phyloP scores from a whole-genome alignment of 1,284 basidiomycete genomes.

The Sanghuangporus baumii region DNA sequence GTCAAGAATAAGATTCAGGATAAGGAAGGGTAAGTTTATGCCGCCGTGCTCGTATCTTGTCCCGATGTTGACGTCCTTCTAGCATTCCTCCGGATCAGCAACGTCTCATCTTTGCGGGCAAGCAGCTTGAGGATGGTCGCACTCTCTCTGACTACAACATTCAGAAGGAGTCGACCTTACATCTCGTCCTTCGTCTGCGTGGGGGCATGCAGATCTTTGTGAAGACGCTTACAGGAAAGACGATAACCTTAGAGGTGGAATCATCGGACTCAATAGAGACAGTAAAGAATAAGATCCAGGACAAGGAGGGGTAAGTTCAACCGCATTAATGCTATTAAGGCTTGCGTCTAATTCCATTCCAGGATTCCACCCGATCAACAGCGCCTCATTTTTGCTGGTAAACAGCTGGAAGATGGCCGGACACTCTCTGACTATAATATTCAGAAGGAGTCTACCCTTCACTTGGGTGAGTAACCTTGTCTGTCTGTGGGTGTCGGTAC shows the following conservation, averaged over 20 bases:
- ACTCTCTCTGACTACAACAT: constrained; percentile 65
- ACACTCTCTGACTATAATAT: constrained; percentile 92
- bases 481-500: constrained; percentile 30
- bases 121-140: constrained; percentile 66
- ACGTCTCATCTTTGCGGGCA: constrained; percentile 72
- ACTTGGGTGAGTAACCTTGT: constrained; percentile 19
- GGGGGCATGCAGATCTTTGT: constrained; percentile 87
- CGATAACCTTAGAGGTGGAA: constrained; percentile 97
- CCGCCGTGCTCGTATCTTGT: constrained; percentile 30
- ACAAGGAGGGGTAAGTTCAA: constrained; percentile 75
- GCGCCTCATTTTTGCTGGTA: constrained; percentile 96
- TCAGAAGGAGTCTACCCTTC: constrained; percentile 85
- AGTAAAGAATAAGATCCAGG: constrained; percentile 88
- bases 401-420: constrained; percentile 94
- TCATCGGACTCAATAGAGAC: constrained; percentile 95
- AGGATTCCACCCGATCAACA: constrained; percentile 96
- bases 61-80: constrained; percentile 17
- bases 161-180: constrained; percentile 68
- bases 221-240: constrained; percentile 96
- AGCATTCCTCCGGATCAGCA: constrained; percentile 64
- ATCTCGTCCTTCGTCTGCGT: constrained; percentile 47
- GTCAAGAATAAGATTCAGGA: constrained; percentile 45
- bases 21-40: constrained; percentile 32
- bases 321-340: not conserved
- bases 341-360: not conserved